Conservation (phyloP, 1,284 basidiomycete genomes). For the Cryptococcus neoformans region DNA sequence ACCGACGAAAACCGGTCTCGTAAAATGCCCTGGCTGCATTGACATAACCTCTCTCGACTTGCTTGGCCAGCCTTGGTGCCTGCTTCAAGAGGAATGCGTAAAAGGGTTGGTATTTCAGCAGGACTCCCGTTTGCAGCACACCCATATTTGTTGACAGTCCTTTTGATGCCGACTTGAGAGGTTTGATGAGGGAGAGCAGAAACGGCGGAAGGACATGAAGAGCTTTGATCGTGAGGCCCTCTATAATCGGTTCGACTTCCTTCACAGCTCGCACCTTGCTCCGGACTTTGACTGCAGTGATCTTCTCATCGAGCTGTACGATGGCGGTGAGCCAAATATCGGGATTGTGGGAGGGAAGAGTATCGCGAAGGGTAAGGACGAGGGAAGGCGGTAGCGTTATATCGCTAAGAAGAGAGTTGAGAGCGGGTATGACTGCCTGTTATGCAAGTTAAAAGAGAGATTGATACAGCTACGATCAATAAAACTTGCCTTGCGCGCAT, state of each 20-base stretch:
- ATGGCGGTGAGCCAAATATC: conserved; percentile 82
- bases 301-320: conserved; percentile 69
- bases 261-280: conserved; percentile 74
- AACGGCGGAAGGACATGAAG: conserved; percentile 84
- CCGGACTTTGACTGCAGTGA: conserved; percentile 66
- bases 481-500: conserved; percentile 68
- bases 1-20: conserved; percentile 92
- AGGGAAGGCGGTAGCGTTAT: conserved; percentile 79
- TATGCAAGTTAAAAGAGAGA: not conserved
- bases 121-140: conserved; percentile 81
- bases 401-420: conserved; percentile 74
- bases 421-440: conserved; percentile 81
- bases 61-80: conserved; percentile 74
- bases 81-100: conserved; percentile 84
- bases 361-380: conserved; percentile 76
- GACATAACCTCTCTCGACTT: conserved; percentile 85
- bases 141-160: conserved; percentile 84
- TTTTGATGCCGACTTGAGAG: conserved; percentile 65
- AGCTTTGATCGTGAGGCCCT: conserved; percentile 80
- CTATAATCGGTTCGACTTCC: conserved; percentile 75
- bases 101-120: conserved; percentile 79
- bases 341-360: conserved; percentile 58
- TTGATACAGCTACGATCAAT: conserved; percentile 35
- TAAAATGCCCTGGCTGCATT: conserved; percentile 85
- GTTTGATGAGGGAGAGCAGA: conserved; percentile 76